phyloP scores from a whole-genome alignment of 768 basidiomycete species.

The Leccinum obscurum region DNA sequence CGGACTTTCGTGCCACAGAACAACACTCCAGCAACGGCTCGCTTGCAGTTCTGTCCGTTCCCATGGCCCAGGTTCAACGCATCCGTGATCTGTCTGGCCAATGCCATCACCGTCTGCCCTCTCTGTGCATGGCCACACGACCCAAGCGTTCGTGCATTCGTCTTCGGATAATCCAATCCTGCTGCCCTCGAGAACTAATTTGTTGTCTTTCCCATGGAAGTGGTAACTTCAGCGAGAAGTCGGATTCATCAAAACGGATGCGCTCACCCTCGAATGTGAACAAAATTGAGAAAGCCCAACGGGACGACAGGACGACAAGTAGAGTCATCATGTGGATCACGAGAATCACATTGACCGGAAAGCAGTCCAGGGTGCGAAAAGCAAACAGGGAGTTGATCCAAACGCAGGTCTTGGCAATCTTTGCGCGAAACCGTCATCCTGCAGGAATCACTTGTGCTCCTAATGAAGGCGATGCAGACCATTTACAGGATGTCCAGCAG shows the following conservation, averaged over 20 bases:
- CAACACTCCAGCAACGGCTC: slow-evolving; percentile 28
- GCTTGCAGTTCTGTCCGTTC: slow-evolving; percentile 39
- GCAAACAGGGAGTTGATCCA: slow-evolving; percentile 14
- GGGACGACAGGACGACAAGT: slow-evolving; percentile 3
- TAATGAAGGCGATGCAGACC: slow-evolving; percentile 5
- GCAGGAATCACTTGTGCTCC: slow-evolving; percentile 1
- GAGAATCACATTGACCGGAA: slow-evolving; percentile 11
- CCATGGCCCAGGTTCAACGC: slow-evolving; percentile 31
- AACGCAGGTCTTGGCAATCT: slow-evolving; percentile 36
- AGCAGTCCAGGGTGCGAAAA: slow-evolving; percentile 29
- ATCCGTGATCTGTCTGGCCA: slow-evolving; percentile 6
- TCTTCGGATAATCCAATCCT: slow-evolving; percentile 28
- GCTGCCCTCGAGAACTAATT: slow-evolving; percentile 56
- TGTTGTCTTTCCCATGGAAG: slow-evolving; percentile 47
- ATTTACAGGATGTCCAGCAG: slow-evolving; percentile 20
- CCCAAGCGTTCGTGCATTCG: slow-evolving; percentile 8
- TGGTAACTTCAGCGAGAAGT: slow-evolving; percentile 39
- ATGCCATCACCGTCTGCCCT: slow-evolving; percentile 14
- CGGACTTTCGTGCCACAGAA: slow-evolving; percentile 1
- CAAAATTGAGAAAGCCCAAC: slow-evolving; percentile 13
- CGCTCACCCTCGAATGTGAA: slow-evolving; percentile 15
- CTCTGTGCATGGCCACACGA: slow-evolving; percentile 25
- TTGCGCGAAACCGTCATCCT: slow-evolving; percentile 1
- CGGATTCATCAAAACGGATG: slow-evolving; percentile 14
- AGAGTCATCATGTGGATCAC: background rate